phyloP scores from a whole-genome alignment of 1,139 yeast species.

The Zygoascus sp. region DNA sequence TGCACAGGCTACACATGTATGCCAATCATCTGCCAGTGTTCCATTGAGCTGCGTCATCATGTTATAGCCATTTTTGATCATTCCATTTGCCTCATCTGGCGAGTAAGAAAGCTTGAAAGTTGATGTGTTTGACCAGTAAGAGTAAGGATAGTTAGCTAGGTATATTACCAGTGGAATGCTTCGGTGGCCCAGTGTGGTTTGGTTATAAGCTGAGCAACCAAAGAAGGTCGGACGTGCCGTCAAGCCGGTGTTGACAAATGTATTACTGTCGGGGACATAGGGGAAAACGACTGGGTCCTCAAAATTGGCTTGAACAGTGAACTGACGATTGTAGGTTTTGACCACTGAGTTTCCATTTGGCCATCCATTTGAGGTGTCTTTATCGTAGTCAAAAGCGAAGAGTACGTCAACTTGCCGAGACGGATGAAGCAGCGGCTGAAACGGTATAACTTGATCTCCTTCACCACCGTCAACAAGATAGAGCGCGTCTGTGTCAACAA shows the following conservation, averaged over 20 bases:
- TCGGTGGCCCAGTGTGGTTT: conserved; percentile 38
- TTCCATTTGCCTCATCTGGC: conserved; percentile 51
- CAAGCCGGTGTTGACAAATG: conserved; percentile 45
- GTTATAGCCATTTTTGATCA: conserved; percentile 79
- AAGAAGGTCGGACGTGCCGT: conserved; percentile 65
- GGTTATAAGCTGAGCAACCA: conserved; percentile 72
- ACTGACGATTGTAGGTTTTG: conserved; percentile 50
- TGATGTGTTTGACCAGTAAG: conserved; percentile 63
- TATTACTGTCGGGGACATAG: conserved; percentile 69
- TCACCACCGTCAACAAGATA: conserved; percentile 88
- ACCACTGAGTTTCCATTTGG: conserved; percentile 61
- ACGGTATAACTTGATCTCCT: conserved; percentile 74
- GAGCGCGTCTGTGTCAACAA: conserved; percentile 41
- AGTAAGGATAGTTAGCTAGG: conserved; percentile 71
- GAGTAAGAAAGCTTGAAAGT: conserved; percentile 65
- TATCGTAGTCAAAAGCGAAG: conserved; percentile 82
- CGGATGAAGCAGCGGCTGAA: conserved; percentile 68
- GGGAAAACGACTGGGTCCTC: conserved; percentile 53
- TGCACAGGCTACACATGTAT: conserved; percentile 84
- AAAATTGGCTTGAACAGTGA: conserved; percentile 31
- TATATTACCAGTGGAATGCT: conserved; percentile 73
- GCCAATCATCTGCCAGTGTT: conserved; percentile 70
- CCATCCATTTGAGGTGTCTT: conserved; percentile 64
- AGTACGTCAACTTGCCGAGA: conserved; percentile 71
- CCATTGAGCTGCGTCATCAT: conserved; percentile 66